Base-by-base conservation (phyloP, 106 monocot genomes). In the Allium fistulosum region DNA sequence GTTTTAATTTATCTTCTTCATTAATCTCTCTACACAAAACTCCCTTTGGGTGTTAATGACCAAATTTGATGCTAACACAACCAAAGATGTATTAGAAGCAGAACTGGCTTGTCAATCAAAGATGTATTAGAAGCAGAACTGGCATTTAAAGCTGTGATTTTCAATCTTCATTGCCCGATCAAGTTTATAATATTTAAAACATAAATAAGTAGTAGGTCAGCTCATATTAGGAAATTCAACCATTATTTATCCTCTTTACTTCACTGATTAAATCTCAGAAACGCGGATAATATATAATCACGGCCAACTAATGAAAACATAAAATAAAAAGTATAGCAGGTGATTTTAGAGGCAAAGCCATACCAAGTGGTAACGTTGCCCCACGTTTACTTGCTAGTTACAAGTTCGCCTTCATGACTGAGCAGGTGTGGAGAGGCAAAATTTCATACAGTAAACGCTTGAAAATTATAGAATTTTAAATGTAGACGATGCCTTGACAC, bases 221-320 rank as follows among this genome's bases (percentile, higher is more conserved):
- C 77, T 81, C 85, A 81, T 77, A 78, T 81, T 53, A 85, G 81
- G 85, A 85, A 81, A 85, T 85, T 85, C 85, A 85, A 85, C 85
- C 81, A 78, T 71, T 71, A 48, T 63, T 77, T 77, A 37, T 64
- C 70, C 22, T 22, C 49, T 58, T 69, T 14, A 26, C 80, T 77
- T 81, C 77, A 84, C 49, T 28, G 48, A 57, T 22, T 7, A 51
- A 62, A 5, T 62, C 65, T 84, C 84, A 84, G 84, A 84, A 80
- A 77, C 80, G 80, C 80, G 84, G 80, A 64, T 84, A 80, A 64
- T 28, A 17, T 79, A 11, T 73, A 74, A 80, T 77, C 74, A 84
- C 75, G 8, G 77, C 80, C 77, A 77, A 64, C 49, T 53, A 26
- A 12, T 58, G 11, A 49, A 6, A 11, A 65, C 49, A 48, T 52